Evolutionary conservation across 139 green algal genomes (phyloP).

Genomic region (Astrephomene gubernaculifera): DNA sequence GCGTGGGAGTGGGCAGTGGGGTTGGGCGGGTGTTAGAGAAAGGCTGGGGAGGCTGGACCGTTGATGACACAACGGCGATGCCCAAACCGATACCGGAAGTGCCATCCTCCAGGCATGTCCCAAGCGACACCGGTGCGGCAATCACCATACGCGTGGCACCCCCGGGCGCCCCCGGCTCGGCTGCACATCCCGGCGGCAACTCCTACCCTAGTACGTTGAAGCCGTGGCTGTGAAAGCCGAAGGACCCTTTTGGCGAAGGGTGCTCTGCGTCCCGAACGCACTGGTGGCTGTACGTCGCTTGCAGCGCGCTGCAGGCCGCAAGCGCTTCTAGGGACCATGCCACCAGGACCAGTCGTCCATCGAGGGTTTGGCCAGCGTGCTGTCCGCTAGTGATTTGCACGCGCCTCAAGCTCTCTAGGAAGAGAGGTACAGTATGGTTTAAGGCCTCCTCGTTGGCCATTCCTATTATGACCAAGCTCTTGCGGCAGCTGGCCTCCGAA

Average conservation of each 20-base stretch:
- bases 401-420: constrained; percentile 2
- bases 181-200: background rate
- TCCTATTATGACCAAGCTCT: constrained; percentile 19
- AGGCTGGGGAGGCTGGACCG: no score
- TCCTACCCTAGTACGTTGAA: constrained; percentile 29
- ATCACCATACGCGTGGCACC: background rate
- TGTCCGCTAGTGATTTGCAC: background rate
- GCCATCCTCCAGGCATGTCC: background rate
- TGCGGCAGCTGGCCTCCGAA: constrained; percentile 7
- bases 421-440: background rate
- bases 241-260: background rate
- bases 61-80: background rate
- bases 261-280: constrained; percentile 35
- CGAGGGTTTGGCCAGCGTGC: background rate
- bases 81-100: background rate
- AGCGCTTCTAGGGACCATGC: constrained; percentile 9
- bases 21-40: no score
- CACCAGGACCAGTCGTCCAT: constrained; percentile 6
- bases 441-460: constrained; percentile 35
- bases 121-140: background rate
- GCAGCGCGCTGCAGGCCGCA: background rate
- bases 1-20: background rate
- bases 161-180: no score
- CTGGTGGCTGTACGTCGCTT: background rate
- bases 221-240: constrained; percentile 16